Evolutionary conservation across 1,139 yeast genomes (phyloP), one percentile per base, ranked within the genome.

Genomic region (Taphrina populina): DNA sequence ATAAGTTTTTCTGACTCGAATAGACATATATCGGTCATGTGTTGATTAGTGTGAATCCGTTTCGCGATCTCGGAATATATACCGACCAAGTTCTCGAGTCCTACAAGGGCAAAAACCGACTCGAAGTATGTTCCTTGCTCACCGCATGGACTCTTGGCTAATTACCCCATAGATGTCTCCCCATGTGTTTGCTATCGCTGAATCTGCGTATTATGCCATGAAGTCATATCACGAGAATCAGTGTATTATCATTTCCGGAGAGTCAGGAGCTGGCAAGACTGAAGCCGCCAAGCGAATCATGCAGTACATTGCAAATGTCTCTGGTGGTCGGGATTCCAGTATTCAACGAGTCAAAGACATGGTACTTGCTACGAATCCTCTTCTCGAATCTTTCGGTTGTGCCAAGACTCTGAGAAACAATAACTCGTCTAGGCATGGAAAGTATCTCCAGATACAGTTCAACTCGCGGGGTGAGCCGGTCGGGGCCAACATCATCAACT

Each of bases 221-320:
- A 90, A 90, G 71, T 84, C 95, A 0, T 94, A 94, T 71, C 82
- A 86, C 58, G 98, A 94, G 66, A 88, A 83, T 69, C 98, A 94
- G 70, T 92, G 98, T 77, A 98, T 94, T 37, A 94, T 94, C 65
- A 94, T 94, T 63, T 88, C 96, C 4, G 99, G 99, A 54, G 99
- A 94, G 70, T 88, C 96, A 0, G 99, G 99, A 60, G 98, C 99
- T 1, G 99, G 99, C 52, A 92, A 92, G 70, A 92, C 98, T 4
- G 98, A 92, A 71, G 97, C 98, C 17, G 98, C 98, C 36, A 92
- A 92, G 73, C 83, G 95, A 67, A 92, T 92, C 71, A 94, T 94
- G 98, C 97, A 94, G 70, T 94, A 94, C 69, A 86, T 94, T 64
- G 96, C 98, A 43, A 83, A 92, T 39, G 96, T 88, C 4, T 79